These are phyloP conservation scores for Teratosphaeriaceae sp. DNA, from an alignment of 2,329 filamentous ascomycete genomes.

Conservation along the genomic window DNA sequence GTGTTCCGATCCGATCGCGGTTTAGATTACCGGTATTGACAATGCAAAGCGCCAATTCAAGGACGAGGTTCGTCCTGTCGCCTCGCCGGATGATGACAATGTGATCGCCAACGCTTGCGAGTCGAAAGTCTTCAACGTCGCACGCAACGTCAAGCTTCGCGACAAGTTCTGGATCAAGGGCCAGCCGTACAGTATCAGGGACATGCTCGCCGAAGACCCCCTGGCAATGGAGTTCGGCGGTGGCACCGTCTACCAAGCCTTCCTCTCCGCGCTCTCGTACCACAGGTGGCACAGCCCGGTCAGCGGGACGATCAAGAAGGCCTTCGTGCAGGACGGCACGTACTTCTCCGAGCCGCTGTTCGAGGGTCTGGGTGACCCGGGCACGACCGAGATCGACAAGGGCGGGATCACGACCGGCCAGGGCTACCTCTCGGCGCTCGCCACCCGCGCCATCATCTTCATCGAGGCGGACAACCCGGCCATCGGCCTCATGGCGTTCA, in stretches of 20 bases:
- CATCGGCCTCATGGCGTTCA: slow-evolving; percentile 63
- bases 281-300: slow-evolving; percentile 69
- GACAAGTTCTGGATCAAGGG: slow-evolving; percentile 64
- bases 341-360: slow-evolving; percentile 60
- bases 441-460: slow-evolving; percentile 63
- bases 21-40: too few species aligned
- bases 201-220: slow-evolving; percentile 47
- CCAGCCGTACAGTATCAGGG: slow-evolving; percentile 54
- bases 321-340: slow-evolving; percentile 55
- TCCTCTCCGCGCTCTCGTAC: slow-evolving; percentile 60
- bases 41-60: slow-evolving; percentile 40
- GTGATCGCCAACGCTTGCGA: slow-evolving; percentile 61
- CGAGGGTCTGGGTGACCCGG: slow-evolving; percentile 37
- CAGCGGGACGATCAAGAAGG: slow-evolving; percentile 52
- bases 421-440: slow-evolving; percentile 60
- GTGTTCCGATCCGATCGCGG: too few species aligned
- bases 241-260: slow-evolving; percentile 65
- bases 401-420: slow-evolving; percentile 45
- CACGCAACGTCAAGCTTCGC: slow-evolving; percentile 45
- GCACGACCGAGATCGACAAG: slow-evolving; percentile 34
- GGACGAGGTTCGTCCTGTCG: slow-evolving; percentile 53
- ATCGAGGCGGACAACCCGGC: slow-evolving; percentile 61
- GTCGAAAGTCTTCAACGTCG: slow-evolving; percentile 51
- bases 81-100: slow-evolving; percentile 46
- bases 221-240: slow-evolving; percentile 51